Conservation (phyloP, 176 grass and related monocot genomes). For the Avena insularis region DNA sequence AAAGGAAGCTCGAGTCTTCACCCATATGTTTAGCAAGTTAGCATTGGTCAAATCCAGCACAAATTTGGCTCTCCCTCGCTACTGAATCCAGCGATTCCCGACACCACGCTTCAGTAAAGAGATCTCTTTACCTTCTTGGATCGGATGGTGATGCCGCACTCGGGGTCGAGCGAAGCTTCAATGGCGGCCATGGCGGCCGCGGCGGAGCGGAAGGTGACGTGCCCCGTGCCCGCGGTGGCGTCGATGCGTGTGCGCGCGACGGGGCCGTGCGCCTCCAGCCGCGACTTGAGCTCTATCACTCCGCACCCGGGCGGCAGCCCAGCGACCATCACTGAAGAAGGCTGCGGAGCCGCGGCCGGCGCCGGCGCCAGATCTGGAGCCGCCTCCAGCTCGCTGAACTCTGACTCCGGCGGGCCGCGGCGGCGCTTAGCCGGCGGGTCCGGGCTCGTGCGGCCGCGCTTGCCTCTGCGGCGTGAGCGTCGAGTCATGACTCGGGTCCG, state of each 20-base stretch:
- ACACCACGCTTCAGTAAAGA: constrained; percentile 6
- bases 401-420: constrained; percentile 32
- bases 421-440: constrained; percentile 48
- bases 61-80: background rate
- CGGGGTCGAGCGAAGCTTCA: constrained; percentile 73
- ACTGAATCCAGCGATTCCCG: constrained; percentile 1
- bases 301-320: constrained; percentile 72
- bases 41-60: background rate
- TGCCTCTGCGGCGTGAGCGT: constrained; percentile 41
- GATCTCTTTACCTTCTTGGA: constrained; percentile 63
- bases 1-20: background rate
- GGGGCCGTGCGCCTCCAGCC: constrained; percentile 71
- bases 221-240: constrained; percentile 58
- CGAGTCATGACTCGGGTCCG: constrained; percentile 38
- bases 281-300: constrained; percentile 89
- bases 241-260: constrained; percentile 74
- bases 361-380: background rate
- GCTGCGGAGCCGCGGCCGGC: background rate
- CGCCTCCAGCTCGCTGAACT: background rate
- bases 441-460: constrained; percentile 60
- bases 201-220: constrained; percentile 78
- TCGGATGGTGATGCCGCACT: constrained; percentile 50
- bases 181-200: constrained; percentile 60
- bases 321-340: constrained; percentile 59
- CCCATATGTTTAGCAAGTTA: background rate